Evolutionary conservation across 352 stramenopile species (phyloP).

Genomic region (Globisporangium solare): DNA sequence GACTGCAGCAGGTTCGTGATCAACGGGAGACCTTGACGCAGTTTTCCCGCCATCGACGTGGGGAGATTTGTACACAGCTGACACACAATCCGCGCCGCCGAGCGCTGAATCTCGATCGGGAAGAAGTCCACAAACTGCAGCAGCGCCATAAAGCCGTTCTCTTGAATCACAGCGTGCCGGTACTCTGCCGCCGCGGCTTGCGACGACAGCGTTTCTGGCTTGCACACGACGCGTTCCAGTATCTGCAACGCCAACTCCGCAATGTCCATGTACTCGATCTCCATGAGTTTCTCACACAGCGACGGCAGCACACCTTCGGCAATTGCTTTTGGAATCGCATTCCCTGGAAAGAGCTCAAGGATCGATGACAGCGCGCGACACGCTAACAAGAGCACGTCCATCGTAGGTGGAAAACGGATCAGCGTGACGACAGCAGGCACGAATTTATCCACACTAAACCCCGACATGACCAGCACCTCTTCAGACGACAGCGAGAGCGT

Average conservation of each 20-base stretch:
- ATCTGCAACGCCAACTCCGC: slow-evolving; percentile 67
- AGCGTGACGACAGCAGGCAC: slow-evolving; percentile 38
- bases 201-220: slow-evolving; percentile 7
- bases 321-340: slow-evolving; percentile 38
- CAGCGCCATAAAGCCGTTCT: slow-evolving; percentile 62
- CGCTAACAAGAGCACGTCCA: slow-evolving; percentile 62
- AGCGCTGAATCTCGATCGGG: slow-evolving; percentile 65
- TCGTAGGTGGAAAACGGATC: slow-evolving; percentile 35
- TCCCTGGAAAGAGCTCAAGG: slow-evolving; percentile 47
- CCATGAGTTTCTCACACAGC: slow-evolving; percentile 66
- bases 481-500: slow-evolving; percentile 69
- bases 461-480: slow-evolving; percentile 56
- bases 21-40: slow-evolving; percentile 37
- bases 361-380: slow-evolving; percentile 48
- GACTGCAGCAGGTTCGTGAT: slow-evolving; percentile 46
- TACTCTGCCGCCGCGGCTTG: slow-evolving; percentile 23
- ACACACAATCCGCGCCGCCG: slow-evolving; percentile 44
- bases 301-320: slow-evolving; percentile 39
- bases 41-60: slow-evolving; percentile 16
- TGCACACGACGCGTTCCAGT: slow-evolving; percentile 52
- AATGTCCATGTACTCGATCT: slow-evolving; percentile 84
- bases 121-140: slow-evolving; percentile 84
- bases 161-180: slow-evolving; percentile 37
- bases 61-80: slow-evolving; percentile 48
- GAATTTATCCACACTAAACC: slow-evolving; percentile 59